Evolutionary conservation across 176 grass and related monocot genomes (phyloP), one percentile per base, ranked within the genome.

Genomic region (Oryza meyeriana): DNA sequence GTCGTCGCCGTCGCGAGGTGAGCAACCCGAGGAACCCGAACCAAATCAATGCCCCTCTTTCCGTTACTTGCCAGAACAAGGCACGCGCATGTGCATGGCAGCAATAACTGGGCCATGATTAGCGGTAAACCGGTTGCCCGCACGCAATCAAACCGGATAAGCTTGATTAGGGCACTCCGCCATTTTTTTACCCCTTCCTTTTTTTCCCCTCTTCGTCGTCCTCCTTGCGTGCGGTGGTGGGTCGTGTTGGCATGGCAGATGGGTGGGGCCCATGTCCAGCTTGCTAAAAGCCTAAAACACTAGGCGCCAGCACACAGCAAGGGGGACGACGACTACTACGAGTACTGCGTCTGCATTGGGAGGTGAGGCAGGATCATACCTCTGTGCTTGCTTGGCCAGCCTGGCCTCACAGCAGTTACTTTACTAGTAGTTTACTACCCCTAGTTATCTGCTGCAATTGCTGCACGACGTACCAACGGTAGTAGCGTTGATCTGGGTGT

Each of bases 1-100:
- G n/a, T 75, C 89, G 10, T 48, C 88, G 62, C 86, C 76, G 64
- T 77, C 84, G 26, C 78, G 88, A 94, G 91, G 91, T 92, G 80
- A 84, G 77, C 71, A 33, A 31, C 10, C 57, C 74, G 75, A 81
- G 20, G 72, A 78, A 67, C 68, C 74, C 73, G 32, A 83, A 79
- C 77, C 61, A 58, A 74, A 87, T 83, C 76, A 83, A 88, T 77
- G 89, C 80, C 10, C 20, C 25, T 55, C 75, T 34, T 36, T 24
- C 14, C 47, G 27, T 81, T 82, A 39, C 64, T 50, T 35, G 79
- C 64, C 5, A 35, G 17, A 34, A 61, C 47, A 45, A 57, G 55
- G 71, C 71, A 57, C 13, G 80, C 66, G 61, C 81, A 89, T 85
- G 83, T 82, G 87, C 83, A 85, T 85, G 88, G 64, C 83, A 85